Evolutionary conservation across 2,329 filamentous ascomycete genomes (phyloP).

Genomic region (Neofusicoccum sp.): DNA sequence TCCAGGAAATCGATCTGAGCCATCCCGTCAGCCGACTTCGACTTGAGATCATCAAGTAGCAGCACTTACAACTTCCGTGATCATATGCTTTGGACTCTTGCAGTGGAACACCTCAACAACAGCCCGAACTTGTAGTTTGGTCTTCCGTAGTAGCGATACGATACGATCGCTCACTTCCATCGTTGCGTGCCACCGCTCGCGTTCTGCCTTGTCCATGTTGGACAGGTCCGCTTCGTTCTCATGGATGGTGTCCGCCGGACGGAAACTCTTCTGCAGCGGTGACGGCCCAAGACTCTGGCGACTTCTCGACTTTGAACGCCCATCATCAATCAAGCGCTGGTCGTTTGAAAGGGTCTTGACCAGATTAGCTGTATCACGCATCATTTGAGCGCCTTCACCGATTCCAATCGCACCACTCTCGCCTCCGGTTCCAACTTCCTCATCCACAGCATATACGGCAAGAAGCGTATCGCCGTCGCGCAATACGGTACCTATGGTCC

Average conservation of each 20-base stretch:
- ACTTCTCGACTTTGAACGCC: slow-evolving; percentile 30
- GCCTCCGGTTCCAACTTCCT: slow-evolving; percentile 62
- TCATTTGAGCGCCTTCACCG: slow-evolving; percentile 72
- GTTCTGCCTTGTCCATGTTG: slow-evolving; percentile 60
- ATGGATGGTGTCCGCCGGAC: slow-evolving; percentile 29
- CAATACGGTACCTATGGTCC: slow-evolving; percentile 94
- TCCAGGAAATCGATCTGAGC: slow-evolving; percentile 79
- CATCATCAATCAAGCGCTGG: slow-evolving; percentile 29
- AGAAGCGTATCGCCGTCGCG: slow-evolving; percentile 93
- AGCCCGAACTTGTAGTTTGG: slow-evolving; percentile 85
- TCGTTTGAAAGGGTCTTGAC: slow-evolving; percentile 64
- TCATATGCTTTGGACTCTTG: slow-evolving; percentile 95
- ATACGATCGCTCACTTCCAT: slow-evolving; percentile 82
- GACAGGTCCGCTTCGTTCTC: slow-evolving; percentile 35
- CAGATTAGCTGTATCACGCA: slow-evolving; percentile 73
- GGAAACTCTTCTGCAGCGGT: slow-evolving; percentile 37
- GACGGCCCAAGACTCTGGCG: slow-evolving; percentile 33
- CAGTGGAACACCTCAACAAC: slow-evolving; percentile 97
- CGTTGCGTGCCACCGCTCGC: slow-evolving; percentile 79
- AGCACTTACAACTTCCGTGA: slow-evolving; percentile 77
- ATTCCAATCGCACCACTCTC: slow-evolving; percentile 58
- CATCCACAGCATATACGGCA: slow-evolving; percentile 90
- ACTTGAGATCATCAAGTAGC: not conserved
- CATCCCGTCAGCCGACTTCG: not conserved
- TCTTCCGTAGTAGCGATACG: slow-evolving; percentile 85